These are phyloP conservation scores for Neurospora crassa DNA, from an alignment of 2,329 filamentous ascomycete species.

Conservation along the genomic window DNA sequence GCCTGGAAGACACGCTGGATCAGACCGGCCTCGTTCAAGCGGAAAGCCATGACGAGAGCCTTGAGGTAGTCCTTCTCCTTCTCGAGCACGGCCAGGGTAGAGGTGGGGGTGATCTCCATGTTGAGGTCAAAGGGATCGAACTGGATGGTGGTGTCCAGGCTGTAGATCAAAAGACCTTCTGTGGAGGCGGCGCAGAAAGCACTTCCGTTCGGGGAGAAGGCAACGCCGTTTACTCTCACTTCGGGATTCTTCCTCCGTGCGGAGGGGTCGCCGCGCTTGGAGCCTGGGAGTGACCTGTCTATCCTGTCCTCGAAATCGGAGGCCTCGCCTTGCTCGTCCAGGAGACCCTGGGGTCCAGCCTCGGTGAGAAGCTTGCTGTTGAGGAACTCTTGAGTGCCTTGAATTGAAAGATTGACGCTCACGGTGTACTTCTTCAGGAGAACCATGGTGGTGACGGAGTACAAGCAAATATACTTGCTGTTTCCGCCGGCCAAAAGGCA, in stretches of 20 bases:
- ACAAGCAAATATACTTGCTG: slow-evolving; percentile 97
- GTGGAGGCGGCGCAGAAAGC: slow-evolving; percentile 93
- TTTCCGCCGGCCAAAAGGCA: slow-evolving; percentile 87
- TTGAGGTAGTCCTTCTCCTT: slow-evolving; percentile 74
- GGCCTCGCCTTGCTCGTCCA: slow-evolving; percentile 80
- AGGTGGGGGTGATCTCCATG: slow-evolving; percentile 83
- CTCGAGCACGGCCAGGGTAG: slow-evolving; percentile 60
- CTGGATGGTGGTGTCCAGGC: slow-evolving; percentile 69
- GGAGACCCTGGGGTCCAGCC: slow-evolving; percentile 71
- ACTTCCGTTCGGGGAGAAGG: slow-evolving; percentile 80
- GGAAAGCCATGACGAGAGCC: slow-evolving; percentile 93
- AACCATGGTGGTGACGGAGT: slow-evolving; percentile 87
- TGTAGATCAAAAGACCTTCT: slow-evolving; percentile 89
- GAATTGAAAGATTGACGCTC: slow-evolving; percentile 87
- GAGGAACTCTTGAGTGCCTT: slow-evolving; percentile 93
- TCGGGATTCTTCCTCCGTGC: slow-evolving; percentile 67
- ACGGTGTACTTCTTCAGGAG: slow-evolving; percentile 93
- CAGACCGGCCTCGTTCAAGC: slow-evolving; percentile 76
- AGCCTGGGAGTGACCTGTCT: slow-evolving; percentile 72
- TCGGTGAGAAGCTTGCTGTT: slow-evolving; percentile 90
- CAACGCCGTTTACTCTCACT: slow-evolving; percentile 73
- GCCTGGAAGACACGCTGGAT: slow-evolving; percentile 79
- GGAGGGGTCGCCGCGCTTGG: slow-evolving; percentile 77
- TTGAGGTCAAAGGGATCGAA: slow-evolving; percentile 97
- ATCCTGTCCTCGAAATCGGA: slow-evolving; percentile 81